A percentile compares a stretch with the other conserved stretches of the same genome.
These are phyloP conservation scores for Aurinia saxatilis DNA, from an alignment of 345 rosid genomes.

Conservation along the genomic window DNA sequence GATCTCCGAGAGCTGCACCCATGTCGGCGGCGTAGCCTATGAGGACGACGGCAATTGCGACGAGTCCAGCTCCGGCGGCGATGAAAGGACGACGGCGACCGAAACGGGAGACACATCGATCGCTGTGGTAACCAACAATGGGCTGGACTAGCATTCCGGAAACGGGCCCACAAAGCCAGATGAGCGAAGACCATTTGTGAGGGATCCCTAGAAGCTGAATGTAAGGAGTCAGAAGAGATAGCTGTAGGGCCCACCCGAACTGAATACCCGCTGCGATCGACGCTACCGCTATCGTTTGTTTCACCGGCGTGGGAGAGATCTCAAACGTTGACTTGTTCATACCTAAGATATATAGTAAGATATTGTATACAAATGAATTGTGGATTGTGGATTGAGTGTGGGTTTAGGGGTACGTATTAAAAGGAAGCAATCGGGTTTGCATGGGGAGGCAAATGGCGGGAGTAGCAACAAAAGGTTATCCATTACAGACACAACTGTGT, in stretches of 20 bases:
- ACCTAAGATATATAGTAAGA: too few species aligned
- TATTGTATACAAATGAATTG: too few species aligned
- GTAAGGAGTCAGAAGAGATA: constrained; percentile 72
- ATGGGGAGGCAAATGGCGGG: constrained; percentile 26
- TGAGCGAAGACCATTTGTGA: constrained; percentile 71
- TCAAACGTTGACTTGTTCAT: too few species aligned
- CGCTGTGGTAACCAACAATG: constrained; percentile 77
- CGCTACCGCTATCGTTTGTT: constrained; percentile 48
- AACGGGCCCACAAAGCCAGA: constrained; percentile 88
- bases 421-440: background rate
- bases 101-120: constrained; percentile 52
- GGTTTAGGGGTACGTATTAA: background rate
- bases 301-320: constrained; percentile 12
- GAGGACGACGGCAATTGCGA: constrained; percentile 50
- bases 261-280: constrained; percentile 78
- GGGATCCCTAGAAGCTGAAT: constrained; percentile 76
- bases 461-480: background rate
- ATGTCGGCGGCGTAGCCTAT: constrained; percentile 75
- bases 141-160: constrained; percentile 88
- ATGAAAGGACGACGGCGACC: constrained; percentile 90
- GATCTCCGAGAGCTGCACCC: constrained; percentile 50
- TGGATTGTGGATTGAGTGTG: background rate
- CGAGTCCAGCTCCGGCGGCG: constrained; percentile 42
- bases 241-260: constrained; percentile 90
- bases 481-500: background rate